phyloP scores from a whole-genome alignment of 257 asterid species.

The Orobanche coerulescens region DNA sequence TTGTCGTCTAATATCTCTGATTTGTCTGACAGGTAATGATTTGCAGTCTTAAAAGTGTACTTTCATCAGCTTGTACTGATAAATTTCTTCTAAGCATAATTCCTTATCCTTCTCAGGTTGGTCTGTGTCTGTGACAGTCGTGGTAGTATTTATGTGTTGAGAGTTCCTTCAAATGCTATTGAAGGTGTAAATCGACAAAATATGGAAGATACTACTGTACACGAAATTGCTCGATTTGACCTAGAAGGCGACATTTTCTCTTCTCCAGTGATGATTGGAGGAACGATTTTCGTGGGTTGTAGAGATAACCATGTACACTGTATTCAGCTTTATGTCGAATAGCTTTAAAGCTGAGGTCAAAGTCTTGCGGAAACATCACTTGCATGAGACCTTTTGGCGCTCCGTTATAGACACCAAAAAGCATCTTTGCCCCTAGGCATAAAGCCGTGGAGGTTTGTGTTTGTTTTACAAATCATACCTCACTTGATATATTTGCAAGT shows the following conservation, averaged over 20 bases:
- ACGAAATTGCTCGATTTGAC: conserved; percentile 59
- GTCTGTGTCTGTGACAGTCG: conserved; percentile 70
- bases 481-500: too few relatives aligned
- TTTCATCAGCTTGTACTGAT: conserved; percentile 1
- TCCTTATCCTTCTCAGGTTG: conserved; percentile 38
- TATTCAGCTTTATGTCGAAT: conserved; percentile 36
- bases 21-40: conserved; percentile 42
- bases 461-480: too few relatives aligned
- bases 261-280: conserved; percentile 91
- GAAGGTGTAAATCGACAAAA: conserved; percentile 22
- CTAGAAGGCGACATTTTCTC: conserved; percentile 80
- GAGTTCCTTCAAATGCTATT: conserved; percentile 23
- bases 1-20: conserved; percentile 29
- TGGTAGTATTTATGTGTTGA: conserved; percentile 59
- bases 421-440: too few relatives aligned
- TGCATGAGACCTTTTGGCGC: too few relatives aligned
- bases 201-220: conserved; percentile 25
- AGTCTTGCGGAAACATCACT: too few relatives aligned
- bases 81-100: background rate
- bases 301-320: conserved; percentile 68
- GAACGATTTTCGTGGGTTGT: conserved; percentile 75
- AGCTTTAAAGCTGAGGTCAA: conserved; percentile 10
- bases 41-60: background rate
- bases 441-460: too few relatives aligned
- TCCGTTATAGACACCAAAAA: too few relatives aligned